Conservation (phyloP, 2,329 filamentous ascomycete genomes). For the Paramyrothecium sp. region DNA sequence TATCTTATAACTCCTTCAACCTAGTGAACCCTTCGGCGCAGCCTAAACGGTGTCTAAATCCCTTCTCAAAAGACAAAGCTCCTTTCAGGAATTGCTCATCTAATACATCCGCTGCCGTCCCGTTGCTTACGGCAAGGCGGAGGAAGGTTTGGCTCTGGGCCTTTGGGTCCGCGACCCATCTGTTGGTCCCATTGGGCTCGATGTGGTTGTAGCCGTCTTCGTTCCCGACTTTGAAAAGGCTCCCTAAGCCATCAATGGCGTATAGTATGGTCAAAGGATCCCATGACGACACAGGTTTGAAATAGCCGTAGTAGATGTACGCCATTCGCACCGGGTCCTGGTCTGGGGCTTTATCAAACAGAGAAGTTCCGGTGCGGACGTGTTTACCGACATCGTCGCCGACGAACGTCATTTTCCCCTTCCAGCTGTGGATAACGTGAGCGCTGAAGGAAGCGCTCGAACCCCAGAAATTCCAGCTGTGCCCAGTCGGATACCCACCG, state of each 20-base stretch:
- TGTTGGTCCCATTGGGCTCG: background rate
- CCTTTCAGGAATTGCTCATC: background rate
- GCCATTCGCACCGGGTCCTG: conserved; percentile 34
- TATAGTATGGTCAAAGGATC: conserved; percentile 41
- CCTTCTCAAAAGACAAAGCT: too few relatives aligned
- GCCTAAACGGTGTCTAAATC: too few relatives aligned
- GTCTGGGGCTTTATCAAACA: conserved; percentile 22
- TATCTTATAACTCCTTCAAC: too few relatives aligned
- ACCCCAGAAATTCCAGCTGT: conserved; percentile 48
- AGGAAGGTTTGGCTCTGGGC: background rate
- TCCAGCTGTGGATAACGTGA: conserved; percentile 46
- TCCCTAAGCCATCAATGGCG: conserved; percentile 17
- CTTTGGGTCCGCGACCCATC: background rate
- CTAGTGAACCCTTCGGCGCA: too few relatives aligned
- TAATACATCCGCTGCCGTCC: background rate
- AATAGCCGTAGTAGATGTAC: conserved; percentile 39
- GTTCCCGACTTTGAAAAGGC: conserved; percentile 34
- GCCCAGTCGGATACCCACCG: conserved; percentile 43
- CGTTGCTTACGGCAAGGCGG: background rate
- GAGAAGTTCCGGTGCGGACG: conserved; percentile 34
- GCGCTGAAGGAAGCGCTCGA: conserved; percentile 30
- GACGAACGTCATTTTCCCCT: conserved; percentile 35
- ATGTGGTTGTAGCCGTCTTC: conserved; percentile 38
- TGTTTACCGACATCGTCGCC: conserved; percentile 40
- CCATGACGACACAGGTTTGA: conserved; percentile 32